Evolutionary conservation across 306 rosid genomes (phyloP).

Genomic region (Trifolium repens): DNA sequence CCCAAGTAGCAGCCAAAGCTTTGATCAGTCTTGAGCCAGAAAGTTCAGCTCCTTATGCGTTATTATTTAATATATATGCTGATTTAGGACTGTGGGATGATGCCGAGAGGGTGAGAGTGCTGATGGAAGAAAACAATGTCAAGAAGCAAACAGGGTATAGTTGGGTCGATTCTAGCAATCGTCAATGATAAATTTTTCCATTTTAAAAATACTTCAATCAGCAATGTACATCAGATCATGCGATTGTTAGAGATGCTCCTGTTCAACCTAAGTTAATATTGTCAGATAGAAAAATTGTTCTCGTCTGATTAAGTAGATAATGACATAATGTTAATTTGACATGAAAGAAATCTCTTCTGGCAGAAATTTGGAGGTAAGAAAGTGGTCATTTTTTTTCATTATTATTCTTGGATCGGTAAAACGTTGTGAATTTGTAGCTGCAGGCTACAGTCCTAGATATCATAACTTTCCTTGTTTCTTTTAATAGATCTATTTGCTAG

Average conservation of each 20-base stretch:
- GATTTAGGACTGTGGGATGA: slow-evolving; percentile 57
- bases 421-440: slow-evolving; percentile 31
- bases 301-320: background rate
- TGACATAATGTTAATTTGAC: slow-evolving; percentile 22
- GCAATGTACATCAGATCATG: slow-evolving; percentile 16
- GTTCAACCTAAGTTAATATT: slow-evolving; percentile 26
- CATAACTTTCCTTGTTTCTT: slow-evolving; percentile 29
- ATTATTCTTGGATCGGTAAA: slow-evolving; percentile 31
- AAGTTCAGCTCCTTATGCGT: slow-evolving; percentile 61
- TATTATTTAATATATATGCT: slow-evolving; percentile 58
- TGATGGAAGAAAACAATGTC: slow-evolving; percentile 50
- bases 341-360: slow-evolving; percentile 34
- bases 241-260: slow-evolving; percentile 26
- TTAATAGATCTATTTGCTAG: slow-evolving; percentile 31
- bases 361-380: slow-evolving; percentile 40
- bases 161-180: slow-evolving; percentile 52
- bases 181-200: slow-evolving; percentile 22
- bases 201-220: slow-evolving; percentile 20
- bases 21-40: slow-evolving; percentile 57
- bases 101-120: slow-evolving; percentile 51
- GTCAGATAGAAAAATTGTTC: slow-evolving; percentile 18
- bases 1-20: slow-evolving; percentile 51
- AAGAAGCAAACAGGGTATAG: slow-evolving; percentile 56
- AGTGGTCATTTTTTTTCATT: background rate
- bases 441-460: slow-evolving; percentile 1